phyloP scores from a whole-genome alignment of 1,284 basidiomycete genomes.

The Meira miltonrushii region DNA sequence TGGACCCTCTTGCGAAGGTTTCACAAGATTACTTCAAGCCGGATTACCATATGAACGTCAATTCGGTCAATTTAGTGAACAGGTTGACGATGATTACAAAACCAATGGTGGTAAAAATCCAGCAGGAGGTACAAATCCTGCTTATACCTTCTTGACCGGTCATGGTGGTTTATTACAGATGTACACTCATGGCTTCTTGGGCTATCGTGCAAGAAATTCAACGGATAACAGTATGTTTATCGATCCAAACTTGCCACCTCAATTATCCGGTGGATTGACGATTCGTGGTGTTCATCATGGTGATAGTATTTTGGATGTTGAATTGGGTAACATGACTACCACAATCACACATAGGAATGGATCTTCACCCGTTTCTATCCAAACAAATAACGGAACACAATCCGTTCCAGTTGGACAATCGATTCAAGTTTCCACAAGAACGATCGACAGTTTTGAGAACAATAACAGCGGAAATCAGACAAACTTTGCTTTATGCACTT shows the following conservation, averaged over 20 bases:
- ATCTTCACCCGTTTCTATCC: conserved; percentile 16
- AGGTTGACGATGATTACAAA: conserved; percentile 23
- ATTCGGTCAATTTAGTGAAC: conserved; percentile 42
- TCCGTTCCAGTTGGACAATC: conserved; percentile 5
- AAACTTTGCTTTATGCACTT: conserved; percentile 35
- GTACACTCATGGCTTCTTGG: conserved; percentile 39
- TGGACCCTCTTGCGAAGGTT: conserved; percentile 31
- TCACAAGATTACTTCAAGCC: conserved; percentile 28
- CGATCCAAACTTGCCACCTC: conserved; percentile 34
- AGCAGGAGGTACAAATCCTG: conserved; percentile 35
- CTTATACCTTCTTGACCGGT: conserved; percentile 42
- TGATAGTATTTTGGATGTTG: conserved; percentile 23
- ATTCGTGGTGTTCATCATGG: conserved; percentile 31
- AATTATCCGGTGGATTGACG: conserved; percentile 29
- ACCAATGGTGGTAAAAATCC: neutral
- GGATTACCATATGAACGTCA: conserved; percentile 35
- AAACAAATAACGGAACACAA: conserved; percentile 20
- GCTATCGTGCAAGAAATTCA: conserved; percentile 23
- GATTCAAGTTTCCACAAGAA: neutral
- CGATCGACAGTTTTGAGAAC: conserved; percentile 9
- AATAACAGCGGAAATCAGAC: conserved; percentile 14
- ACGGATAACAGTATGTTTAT: conserved; percentile 24
- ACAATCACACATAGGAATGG: conserved; percentile 12
- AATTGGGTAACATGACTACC: conserved; percentile 12
- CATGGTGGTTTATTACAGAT: conserved; percentile 23